These are phyloP conservation scores for Corylus americana DNA, from an alignment of 306 rosid genomes.

Conservation along the genomic window DNA sequence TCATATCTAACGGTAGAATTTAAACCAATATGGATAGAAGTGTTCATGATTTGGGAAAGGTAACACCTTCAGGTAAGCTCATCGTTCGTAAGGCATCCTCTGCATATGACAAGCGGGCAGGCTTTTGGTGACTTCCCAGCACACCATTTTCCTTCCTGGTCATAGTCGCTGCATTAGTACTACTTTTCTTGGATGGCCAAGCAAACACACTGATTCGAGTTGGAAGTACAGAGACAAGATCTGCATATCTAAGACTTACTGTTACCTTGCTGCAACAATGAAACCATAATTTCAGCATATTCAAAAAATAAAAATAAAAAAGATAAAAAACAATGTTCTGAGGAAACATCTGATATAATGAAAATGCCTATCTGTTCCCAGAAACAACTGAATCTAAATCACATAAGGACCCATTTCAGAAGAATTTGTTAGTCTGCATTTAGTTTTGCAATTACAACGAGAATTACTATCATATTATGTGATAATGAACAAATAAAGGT, in stretches of 20 bases:
- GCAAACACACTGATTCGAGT: conserved; percentile 67
- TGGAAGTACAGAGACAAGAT: conserved; percentile 77
- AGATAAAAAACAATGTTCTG: not conserved
- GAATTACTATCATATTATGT: too few species aligned
- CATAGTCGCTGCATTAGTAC: conserved; percentile 31
- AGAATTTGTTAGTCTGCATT: not conserved
- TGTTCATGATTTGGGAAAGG: conserved; percentile 9
- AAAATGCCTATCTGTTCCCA: not conserved
- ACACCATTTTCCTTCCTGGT: conserved; percentile 63
- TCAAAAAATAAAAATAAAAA: not conserved
- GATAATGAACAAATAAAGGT: not conserved
- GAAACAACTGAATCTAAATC: not conserved
- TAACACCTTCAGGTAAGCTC: conserved; percentile 88
- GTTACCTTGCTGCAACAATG: conserved; percentile 80
- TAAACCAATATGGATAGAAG: not conserved
- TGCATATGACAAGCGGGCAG: conserved; percentile 73
- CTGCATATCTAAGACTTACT: conserved; percentile 77
- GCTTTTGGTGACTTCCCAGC: conserved; percentile 45
- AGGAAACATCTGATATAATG: not conserved
- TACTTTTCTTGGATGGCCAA: conserved; percentile 69
- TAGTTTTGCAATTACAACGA: not conserved
- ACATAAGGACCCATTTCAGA: not conserved
- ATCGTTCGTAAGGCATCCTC: conserved; percentile 83
- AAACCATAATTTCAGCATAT: conserved; percentile 32
- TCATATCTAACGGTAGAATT: not conserved